A percentile compares a stretch with the other conserved stretches of the same genome.
Evolutionary conservation across 345 rosid genomes (phyloP).

Genomic region (Eucalyptus urophylla): DNA sequence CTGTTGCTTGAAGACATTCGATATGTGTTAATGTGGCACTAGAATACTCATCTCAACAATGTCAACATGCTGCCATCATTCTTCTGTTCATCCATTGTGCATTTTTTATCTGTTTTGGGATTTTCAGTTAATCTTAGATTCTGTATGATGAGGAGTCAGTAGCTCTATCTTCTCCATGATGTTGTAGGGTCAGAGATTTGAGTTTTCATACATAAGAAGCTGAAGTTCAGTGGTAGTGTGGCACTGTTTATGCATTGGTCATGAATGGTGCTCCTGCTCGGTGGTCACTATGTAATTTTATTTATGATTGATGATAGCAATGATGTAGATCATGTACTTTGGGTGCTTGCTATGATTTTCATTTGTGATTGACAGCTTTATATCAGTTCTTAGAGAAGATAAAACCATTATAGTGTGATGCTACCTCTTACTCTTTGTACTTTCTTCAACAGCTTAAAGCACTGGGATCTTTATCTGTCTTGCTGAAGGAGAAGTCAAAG

Average conservation of each 20-base stretch:
- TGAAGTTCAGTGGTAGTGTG: not conserved
- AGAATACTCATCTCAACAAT: not conserved
- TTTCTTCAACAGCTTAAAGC: constrained; percentile 72
- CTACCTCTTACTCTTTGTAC: not conserved
- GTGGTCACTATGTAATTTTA: not conserved
- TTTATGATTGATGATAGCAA: not conserved
- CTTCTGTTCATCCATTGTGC: not conserved
- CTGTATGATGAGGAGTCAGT: not conserved
- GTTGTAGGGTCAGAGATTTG: not conserved
- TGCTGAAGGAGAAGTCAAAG: constrained; percentile 63
- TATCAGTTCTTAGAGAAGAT: not conserved
- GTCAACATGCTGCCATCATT: not conserved
- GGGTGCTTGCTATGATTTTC: not conserved
- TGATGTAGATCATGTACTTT: not conserved
- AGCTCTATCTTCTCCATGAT: not conserved
- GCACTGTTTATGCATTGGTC: not conserved
- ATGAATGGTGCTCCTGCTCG: not conserved
- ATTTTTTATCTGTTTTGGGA: not conserved
- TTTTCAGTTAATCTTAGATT: not conserved
- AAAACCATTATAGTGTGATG: not conserved
- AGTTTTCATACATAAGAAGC: not conserved
- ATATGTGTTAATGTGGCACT: not conserved
- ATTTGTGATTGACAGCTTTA: not conserved
- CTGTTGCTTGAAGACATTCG: not conserved
- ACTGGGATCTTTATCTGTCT: constrained; percentile 42